These are phyloP conservation scores for Agaricus subrufescens DNA, from an alignment of 768 basidiomycete species.

Conservation along the genomic window DNA sequence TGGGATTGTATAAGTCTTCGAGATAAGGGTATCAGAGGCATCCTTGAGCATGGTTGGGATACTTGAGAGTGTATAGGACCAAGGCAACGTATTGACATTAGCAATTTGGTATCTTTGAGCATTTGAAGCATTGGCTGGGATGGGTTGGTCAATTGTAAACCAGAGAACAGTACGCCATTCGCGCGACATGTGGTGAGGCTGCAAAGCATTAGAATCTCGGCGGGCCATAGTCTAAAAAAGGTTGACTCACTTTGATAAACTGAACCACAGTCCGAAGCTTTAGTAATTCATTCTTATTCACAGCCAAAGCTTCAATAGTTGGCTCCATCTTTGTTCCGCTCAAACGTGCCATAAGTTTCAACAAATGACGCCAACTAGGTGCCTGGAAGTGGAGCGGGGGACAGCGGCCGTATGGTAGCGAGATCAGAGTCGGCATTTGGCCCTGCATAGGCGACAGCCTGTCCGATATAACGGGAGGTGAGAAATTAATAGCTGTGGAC, in stretches of 20 bases:
- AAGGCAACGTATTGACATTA: conserved; percentile 67
- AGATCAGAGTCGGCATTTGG: conserved; percentile 68
- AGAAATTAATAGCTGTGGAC: conserved; percentile 62
- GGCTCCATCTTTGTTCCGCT: conserved; percentile 69
- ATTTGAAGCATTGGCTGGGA: conserved; percentile 41
- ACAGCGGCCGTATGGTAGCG: conserved; percentile 63
- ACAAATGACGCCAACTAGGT: conserved; percentile 66
- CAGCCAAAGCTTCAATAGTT: conserved; percentile 59
- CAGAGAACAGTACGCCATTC: conserved; percentile 77
- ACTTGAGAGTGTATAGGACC: conserved; percentile 60
- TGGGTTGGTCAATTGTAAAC: conserved; percentile 69
- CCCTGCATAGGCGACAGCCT: conserved; percentile 42
- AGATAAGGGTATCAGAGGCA: conserved; percentile 54
- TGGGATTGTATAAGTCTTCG: conserved; percentile 72
- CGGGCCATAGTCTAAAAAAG: neutral
- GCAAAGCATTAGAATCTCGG: neutral
- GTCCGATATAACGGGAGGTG: conserved; percentile 48
- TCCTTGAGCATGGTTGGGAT: conserved; percentile 62
- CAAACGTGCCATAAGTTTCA: conserved; percentile 71
- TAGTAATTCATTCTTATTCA: conserved; percentile 45
- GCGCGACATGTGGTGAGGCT: conserved; percentile 55
- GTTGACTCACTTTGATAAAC: conserved; percentile 60
- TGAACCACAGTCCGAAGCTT: conserved; percentile 73
- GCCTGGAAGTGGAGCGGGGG: conserved; percentile 71
- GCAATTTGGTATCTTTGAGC: conserved; percentile 46